These are phyloP conservation scores for Lophiostoma macrostomum DNA, from an alignment of 495 filamentous ascomycete species.

Conservation along the genomic window DNA sequence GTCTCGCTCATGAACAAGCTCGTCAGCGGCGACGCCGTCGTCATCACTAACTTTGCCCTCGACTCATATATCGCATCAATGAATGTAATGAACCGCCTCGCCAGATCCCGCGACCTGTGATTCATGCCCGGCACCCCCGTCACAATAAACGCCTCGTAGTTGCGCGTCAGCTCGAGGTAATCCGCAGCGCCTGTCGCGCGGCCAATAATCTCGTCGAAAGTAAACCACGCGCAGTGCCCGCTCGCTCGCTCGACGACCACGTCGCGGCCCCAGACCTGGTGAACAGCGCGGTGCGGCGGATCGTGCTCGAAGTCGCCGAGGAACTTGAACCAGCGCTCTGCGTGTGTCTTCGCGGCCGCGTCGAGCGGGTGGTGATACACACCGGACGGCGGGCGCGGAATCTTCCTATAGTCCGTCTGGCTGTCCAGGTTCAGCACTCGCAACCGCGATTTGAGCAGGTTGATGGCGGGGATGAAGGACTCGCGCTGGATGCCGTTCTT, in stretches of 20 bases:
- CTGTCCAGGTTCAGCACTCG: constrained; percentile 92
- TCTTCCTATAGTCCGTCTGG: constrained; percentile 93
- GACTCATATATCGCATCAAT: constrained; percentile 92
- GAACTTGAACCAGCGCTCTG: constrained; percentile 91
- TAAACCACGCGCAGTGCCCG: constrained; percentile 83
- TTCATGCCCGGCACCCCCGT: constrained; percentile 93
- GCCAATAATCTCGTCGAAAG: constrained; percentile 85
- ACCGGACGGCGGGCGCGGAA: constrained; percentile 86
- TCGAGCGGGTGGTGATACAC: constrained; percentile 90
- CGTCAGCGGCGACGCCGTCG: too few species aligned
- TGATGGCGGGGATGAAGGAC: constrained; percentile 93
- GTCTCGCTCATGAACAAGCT: too few species aligned
- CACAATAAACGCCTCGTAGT: constrained; percentile 88
- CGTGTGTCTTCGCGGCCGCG: constrained; percentile 70
- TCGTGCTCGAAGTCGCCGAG: constrained; percentile 77
- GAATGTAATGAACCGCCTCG: constrained; percentile 92
- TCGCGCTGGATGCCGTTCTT: constrained; percentile 96
- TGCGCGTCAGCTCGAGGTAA: constrained; percentile 87
- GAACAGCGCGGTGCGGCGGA: constrained; percentile 70
- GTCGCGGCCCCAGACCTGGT: constrained; percentile 91
- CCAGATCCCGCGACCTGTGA: constrained; percentile 77
- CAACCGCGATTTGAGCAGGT: constrained; percentile 76
- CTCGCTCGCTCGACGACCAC: constrained; percentile 84
- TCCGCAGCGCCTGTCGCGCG: constrained; percentile 86
- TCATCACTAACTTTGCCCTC: constrained; percentile 45